Evolutionary conservation across 768 basidiomycete species (phyloP), one percentile per base, ranked within the genome.

Genomic region (Podaxis sp.): DNA sequence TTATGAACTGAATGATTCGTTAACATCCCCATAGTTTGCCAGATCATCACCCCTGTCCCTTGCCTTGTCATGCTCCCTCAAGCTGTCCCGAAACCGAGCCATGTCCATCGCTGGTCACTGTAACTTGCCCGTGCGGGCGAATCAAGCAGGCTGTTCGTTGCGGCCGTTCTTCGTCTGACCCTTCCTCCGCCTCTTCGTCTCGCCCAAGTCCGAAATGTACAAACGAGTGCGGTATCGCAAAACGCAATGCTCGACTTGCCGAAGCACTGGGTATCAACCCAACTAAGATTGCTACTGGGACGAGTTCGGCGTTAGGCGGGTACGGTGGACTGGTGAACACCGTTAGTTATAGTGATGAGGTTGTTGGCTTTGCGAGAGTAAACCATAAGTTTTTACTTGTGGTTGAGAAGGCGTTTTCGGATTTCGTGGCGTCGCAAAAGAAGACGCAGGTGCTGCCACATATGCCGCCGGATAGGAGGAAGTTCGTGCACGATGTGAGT

Each of bases 201-300:
- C 73, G 69, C 36, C 29, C 66, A 68, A 76, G 64, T 66, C 76
- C 66, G 8, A 90, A 90, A 66, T 99, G 97, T 70, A 85, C 86
- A 15, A 88, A 84, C 50, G 93, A 96, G 49, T 99, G 97, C 67
- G 80, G 78, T 40, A 79, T 94, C 55, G 91, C 89, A 49, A 91
- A 96, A 71, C 84, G 97, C 11, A 98, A 97, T 67, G 92, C 89
- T 0, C 78, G 86, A 38, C 75, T 99, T 7, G 97, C 97, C 0
- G 94, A 95, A 41, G 97, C 97, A 1, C 75, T 99, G 4, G 95
- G 96, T 0, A 96, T 98, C 68, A 88, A 77, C 41, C 73, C 82
- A 15, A 81, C 33, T 0, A 62, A 62, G 43, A 29, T 6, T 2
- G 13, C 54, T 11, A 6, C 54, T 22, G 46, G 33, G 4, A n/a